A percentile compares a stretch with the other conserved stretches of the same genome.
These are phyloP conservation scores for Acorus calamus DNA, from an alignment of 106 monocot species.

Conservation along the genomic window DNA sequence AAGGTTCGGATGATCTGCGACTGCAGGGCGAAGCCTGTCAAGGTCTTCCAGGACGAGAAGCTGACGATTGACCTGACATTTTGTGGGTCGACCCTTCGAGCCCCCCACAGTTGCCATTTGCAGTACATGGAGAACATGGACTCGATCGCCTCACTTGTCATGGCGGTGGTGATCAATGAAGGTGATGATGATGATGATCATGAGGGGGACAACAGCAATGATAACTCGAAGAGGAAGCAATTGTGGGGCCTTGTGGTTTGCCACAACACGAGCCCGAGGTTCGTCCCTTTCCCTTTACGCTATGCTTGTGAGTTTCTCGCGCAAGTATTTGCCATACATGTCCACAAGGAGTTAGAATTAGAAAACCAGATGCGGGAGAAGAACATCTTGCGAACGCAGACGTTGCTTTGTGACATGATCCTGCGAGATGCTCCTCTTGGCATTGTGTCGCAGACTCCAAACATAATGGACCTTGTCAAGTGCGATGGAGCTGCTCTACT, in stretches of 20 bases:
- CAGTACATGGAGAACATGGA: constrained; percentile 99
- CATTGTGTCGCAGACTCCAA: constrained; percentile 59
- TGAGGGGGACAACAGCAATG: constrained; percentile 18
- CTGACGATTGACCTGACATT: constrained; percentile 57
- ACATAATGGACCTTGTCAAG: constrained; percentile 79
- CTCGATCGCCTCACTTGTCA: constrained; percentile 80
- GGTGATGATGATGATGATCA: constrained; percentile 30
- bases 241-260: constrained; percentile 95
- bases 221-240: constrained; percentile 40
- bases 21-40: constrained; percentile 59
- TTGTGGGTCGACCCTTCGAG: constrained; percentile 79
- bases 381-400: constrained; percentile 68
- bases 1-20: constrained; percentile 98
- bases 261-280: constrained; percentile 78
- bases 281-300: constrained; percentile 79
- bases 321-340: constrained; percentile 91
- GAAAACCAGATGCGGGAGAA: constrained; percentile 78
- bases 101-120: constrained; percentile 77
- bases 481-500: constrained; percentile 86
- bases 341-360: constrained; percentile 78
- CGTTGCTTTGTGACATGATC: constrained; percentile 75
- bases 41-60: constrained; percentile 60
- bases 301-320: constrained; percentile 88
- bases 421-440: constrained; percentile 60
- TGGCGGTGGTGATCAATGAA: constrained; percentile 82